Conservation (phyloP, 2,329 filamentous ascomycete species). For the Tolypocladium tundrense region DNA sequence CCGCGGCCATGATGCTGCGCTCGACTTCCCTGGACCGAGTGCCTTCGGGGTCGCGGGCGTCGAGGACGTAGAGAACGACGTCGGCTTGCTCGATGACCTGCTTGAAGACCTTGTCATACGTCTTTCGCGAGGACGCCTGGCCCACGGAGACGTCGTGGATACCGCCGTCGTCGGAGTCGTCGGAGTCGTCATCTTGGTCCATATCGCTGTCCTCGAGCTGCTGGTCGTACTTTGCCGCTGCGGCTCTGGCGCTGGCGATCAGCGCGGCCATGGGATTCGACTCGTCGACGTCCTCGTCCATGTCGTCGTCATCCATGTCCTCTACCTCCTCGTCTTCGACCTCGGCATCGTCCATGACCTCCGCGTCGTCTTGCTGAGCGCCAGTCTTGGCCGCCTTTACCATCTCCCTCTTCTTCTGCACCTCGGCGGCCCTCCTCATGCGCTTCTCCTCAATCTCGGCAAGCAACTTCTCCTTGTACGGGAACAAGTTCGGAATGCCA, state of each 20-base stretch:
- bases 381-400: constrained; percentile 57
- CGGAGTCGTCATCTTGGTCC: constrained; percentile 32
- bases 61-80: constrained; percentile 85
- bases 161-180: constrained; percentile 44
- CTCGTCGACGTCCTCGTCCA: constrained; percentile 52
- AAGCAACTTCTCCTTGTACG: constrained; percentile 92
- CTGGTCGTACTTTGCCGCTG: constrained; percentile 65
- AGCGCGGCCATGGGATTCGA: constrained; percentile 89
- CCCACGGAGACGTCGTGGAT: constrained; percentile 39
- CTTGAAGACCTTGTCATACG: constrained; percentile 95
- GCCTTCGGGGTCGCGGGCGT: constrained; percentile 83
- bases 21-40: constrained; percentile 87
- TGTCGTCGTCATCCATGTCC: constrained; percentile 39
- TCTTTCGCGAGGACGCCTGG: constrained; percentile 61
- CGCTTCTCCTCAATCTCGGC: constrained; percentile 89
- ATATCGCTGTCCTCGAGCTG: constrained; percentile 51
- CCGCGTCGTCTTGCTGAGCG: constrained; percentile 22
- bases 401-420: constrained; percentile 58
- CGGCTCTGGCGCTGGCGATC: constrained; percentile 69
- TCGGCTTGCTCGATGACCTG: constrained; percentile 81
- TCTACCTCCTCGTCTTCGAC: constrained; percentile 36
- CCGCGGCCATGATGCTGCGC: constrained; percentile 81
- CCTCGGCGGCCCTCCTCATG: constrained; percentile 70
- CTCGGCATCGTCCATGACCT: constrained; percentile 34
- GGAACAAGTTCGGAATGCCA: constrained; percentile 93